These are phyloP conservation scores for Kwoniella shivajii DNA, from an alignment of 1,284 basidiomycete genomes.

Conservation along the genomic window DNA sequence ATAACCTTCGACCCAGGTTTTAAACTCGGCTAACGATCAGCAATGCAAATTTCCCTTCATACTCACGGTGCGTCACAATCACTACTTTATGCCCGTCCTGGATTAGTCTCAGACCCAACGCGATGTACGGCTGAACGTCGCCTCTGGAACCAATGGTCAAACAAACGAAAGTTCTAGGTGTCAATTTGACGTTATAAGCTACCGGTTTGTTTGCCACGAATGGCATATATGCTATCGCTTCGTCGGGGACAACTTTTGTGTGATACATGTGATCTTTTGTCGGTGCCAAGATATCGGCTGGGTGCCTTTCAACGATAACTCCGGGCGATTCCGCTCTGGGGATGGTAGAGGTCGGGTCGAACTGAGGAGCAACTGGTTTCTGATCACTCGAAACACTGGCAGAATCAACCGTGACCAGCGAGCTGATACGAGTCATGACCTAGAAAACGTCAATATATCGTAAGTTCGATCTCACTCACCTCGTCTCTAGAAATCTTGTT, in stretches of 20 bases:
- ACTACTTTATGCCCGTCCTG: constrained; percentile 60
- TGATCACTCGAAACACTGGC: constrained; percentile 1
- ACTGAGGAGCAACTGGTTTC: constrained; percentile 15
- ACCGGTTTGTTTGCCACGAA: constrained; percentile 49
- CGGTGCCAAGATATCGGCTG: constrained; percentile 43
- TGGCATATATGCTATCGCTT: constrained; percentile 46
- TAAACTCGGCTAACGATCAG: constrained; percentile 59
- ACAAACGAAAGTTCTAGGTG: constrained; percentile 47
- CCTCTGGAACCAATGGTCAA: constrained; percentile 58
- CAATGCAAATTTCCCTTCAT: neutral
- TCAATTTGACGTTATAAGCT: constrained; percentile 23
- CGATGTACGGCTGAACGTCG: constrained; percentile 59
- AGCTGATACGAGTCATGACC: constrained; percentile 22
- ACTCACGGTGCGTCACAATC: constrained; percentile 63
- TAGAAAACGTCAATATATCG: neutral
- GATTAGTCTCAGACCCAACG: constrained; percentile 55
- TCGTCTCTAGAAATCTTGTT: constrained; percentile 58
- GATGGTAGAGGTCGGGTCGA: neutral
- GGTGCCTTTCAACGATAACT: constrained; percentile 11
- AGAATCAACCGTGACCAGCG: neutral
- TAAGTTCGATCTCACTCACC: constrained; percentile 33
- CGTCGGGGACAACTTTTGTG: constrained; percentile 35
- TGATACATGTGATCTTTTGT: constrained; percentile 31
- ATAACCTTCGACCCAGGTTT: constrained; percentile 64
- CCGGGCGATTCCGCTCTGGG: neutral